phyloP scores from a whole-genome alignment of 1,139 yeast genomes.

The Yamadazyma taylorii region DNA sequence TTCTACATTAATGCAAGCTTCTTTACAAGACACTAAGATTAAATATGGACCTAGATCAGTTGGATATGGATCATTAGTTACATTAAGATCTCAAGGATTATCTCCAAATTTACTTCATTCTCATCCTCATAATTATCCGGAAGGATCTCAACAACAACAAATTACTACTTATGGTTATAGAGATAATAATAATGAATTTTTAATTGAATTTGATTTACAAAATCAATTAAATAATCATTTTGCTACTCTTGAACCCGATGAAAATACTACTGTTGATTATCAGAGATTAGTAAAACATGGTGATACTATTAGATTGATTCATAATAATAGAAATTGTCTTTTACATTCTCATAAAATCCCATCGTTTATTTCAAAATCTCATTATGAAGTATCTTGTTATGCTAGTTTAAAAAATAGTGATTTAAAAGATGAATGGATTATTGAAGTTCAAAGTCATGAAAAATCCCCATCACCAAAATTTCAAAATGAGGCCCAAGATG shows the following conservation, averaged over 20 bases:
- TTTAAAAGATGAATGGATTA: conserved; percentile 67
- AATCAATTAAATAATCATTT: conserved; percentile 23
- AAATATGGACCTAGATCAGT: conserved; percentile 60
- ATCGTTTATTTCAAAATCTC: conserved; percentile 53
- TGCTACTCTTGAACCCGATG: conserved; percentile 34
- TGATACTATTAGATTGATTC: conserved; percentile 55
- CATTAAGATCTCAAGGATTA: conserved; percentile 71
- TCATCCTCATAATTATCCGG: conserved; percentile 66
- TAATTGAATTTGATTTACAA: conserved; percentile 45
- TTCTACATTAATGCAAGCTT: conserved; percentile 69
- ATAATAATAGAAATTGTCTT: conserved; percentile 51
- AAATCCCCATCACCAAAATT: conserved; percentile 50
- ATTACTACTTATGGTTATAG: conserved; percentile 75
- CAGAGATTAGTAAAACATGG: conserved; percentile 42
- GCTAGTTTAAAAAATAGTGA: conserved; percentile 59
- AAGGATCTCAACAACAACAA: conserved; percentile 73
- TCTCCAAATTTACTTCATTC: conserved; percentile 73
- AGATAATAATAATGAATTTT: conserved; percentile 67
- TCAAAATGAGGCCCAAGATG: conserved; percentile 38
- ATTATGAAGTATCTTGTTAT: conserved; percentile 69
- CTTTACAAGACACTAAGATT: conserved; percentile 56
- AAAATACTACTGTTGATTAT: conserved; percentile 25
- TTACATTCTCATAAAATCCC: conserved; percentile 63
- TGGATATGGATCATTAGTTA: conserved; percentile 59
- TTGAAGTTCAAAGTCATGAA: conserved; percentile 62